These are phyloP conservation scores for Thermothielavioides terrestris DNA, from an alignment of 495 filamentous ascomycete species.

Conservation along the genomic window DNA sequence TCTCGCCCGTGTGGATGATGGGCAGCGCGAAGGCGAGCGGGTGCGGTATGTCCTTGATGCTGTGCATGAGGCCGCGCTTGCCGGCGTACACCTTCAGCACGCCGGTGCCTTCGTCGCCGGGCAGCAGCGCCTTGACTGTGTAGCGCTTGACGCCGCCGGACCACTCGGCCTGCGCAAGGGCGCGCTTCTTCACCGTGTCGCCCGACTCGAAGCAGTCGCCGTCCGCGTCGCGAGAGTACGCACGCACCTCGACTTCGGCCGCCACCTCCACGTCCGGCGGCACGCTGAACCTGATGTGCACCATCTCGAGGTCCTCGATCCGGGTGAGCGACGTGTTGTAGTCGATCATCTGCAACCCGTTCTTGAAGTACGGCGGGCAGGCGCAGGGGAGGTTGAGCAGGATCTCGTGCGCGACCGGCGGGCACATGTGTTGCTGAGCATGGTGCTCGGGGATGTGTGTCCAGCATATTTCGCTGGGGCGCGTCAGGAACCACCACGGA, in stretches of 20 bases:
- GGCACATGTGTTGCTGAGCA: conserved; percentile 86
- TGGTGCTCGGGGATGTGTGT: conserved; percentile 83
- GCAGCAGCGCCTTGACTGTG: conserved; percentile 83
- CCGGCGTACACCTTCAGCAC: conserved; percentile 89
- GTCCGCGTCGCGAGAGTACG: conserved; percentile 71
- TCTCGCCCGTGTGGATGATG: conserved; percentile 80
- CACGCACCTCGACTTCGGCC: conserved; percentile 82
- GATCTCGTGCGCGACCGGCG: conserved; percentile 72
- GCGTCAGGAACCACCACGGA: conserved; percentile 81
- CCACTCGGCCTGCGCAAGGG: conserved; percentile 89
- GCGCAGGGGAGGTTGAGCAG: conserved; percentile 77
- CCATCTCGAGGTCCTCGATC: conserved; percentile 84
- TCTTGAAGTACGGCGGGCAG: conserved; percentile 81
- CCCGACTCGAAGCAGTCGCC: conserved; percentile 92
- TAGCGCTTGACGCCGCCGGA: conserved; percentile 76
- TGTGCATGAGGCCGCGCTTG: conserved; percentile 90
- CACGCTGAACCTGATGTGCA: conserved; percentile 78
- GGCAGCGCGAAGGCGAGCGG: conserved; percentile 85
- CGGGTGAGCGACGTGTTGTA: conserved; percentile 84
- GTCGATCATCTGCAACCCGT: conserved; percentile 65
- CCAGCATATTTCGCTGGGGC: conserved; percentile 83
- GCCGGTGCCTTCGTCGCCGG: conserved; percentile 81
- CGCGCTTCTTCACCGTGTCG: conserved; percentile 74
- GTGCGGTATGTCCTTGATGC: conserved; percentile 87
- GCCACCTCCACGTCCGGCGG: conserved; percentile 86